A percentile compares a stretch with the other conserved stretches of the same genome.
Conservation (phyloP, 768 basidiomycete species). For the Daedaleopsis sinensis region DNA sequence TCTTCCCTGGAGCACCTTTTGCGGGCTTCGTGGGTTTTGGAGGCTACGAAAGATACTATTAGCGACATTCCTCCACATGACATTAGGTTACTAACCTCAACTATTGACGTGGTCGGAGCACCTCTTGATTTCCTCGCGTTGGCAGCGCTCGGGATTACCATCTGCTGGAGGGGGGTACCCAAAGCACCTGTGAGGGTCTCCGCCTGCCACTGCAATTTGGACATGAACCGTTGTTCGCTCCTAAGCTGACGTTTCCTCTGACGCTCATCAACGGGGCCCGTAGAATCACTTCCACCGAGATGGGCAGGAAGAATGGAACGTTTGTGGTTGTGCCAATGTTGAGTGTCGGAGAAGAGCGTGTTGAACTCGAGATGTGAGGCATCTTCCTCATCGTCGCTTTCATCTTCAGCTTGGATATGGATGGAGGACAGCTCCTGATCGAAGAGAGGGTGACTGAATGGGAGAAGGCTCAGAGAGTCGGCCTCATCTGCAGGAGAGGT, state of each 20-base stretch:
- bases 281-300: slow-evolving; percentile 48
- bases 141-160: slow-evolving; percentile 50
- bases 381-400: slow-evolving; percentile 20
- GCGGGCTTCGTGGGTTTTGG: background rate
- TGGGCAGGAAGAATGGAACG: slow-evolving; percentile 55
- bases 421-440: slow-evolving; percentile 43
- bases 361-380: slow-evolving; percentile 41
- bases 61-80: background rate
- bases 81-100: slow-evolving; percentile 18
- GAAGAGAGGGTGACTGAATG: slow-evolving; percentile 44
- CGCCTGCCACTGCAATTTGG: slow-evolving; percentile 57
- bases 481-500: background rate
- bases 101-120: background rate
- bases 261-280: slow-evolving; percentile 35
- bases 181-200: slow-evolving; percentile 65
- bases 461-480: slow-evolving; percentile 32
- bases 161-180: slow-evolving; percentile 53
- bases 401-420: slow-evolving; percentile 27
- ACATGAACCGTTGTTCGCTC: slow-evolving; percentile 61
- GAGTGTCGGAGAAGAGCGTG: slow-evolving; percentile 49
- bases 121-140: slow-evolving; percentile 5
- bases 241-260: slow-evolving; percentile 41
- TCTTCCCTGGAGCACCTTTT: slow-evolving; percentile 10
- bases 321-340: slow-evolving; percentile 61
- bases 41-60: background rate